Evolutionary conservation across 164 flowering plant species (phyloP).

Genomic region (Aristolochia californica): DNA sequence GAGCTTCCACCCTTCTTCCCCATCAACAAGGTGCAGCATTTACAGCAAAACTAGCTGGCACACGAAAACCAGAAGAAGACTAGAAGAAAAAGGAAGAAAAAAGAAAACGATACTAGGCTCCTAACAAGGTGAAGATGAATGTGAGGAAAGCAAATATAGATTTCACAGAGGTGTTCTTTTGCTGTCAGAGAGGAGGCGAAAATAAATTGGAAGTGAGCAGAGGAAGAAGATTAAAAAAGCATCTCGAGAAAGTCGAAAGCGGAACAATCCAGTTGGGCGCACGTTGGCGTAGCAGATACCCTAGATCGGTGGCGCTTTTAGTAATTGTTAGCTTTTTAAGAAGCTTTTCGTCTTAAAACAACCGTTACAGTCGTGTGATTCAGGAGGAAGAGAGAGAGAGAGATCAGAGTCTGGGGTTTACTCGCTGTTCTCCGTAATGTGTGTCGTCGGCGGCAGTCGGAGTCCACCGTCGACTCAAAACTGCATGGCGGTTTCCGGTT

Average conservation of each 20-base stretch:
- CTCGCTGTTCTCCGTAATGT: background rate
- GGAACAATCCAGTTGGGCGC: slow-evolving; percentile 10
- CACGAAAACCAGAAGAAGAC: background rate
- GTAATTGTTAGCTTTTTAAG: slow-evolving; percentile 4
- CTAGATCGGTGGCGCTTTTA: background rate
- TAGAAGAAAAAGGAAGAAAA: slow-evolving; percentile 2
- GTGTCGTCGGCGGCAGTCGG: background rate
- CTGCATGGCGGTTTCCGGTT: background rate
- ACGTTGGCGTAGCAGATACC: slow-evolving; percentile 12
- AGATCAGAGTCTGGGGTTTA: background rate
- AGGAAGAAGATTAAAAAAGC: background rate
- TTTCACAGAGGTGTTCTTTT: background rate
- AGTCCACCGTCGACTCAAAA: background rate
- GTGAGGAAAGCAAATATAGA: background rate
- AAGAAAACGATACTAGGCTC: background rate
- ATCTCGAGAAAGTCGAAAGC: slow-evolving; percentile 13
- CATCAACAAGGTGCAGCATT: slow-evolving; percentile 22
- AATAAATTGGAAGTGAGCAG: slow-evolving; percentile 1
- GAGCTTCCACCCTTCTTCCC: slow-evolving; percentile 43
- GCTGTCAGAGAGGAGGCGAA: slow-evolving; percentile 2
- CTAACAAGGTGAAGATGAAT: background rate
- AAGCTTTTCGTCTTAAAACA: background rate
- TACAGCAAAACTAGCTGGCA: slow-evolving; percentile 5
- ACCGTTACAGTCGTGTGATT: slow-evolving; percentile 1
- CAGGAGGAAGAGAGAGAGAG: slow-evolving; percentile 1